Conservation (phyloP, 2,329 filamentous ascomycete species). For the Claviceps cyperi region DNA sequence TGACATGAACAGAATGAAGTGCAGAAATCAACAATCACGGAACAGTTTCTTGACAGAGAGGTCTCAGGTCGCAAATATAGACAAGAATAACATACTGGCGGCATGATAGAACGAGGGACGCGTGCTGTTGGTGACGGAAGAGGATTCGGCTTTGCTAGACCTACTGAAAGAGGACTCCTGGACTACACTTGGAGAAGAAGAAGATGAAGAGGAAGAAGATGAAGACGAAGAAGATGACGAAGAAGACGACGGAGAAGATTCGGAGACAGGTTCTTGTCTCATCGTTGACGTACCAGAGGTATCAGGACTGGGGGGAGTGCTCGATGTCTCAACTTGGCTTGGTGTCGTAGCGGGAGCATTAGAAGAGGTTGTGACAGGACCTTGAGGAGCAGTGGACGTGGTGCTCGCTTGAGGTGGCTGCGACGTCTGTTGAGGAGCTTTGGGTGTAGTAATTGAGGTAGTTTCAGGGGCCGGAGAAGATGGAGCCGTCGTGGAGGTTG, state of each 20-base stretch:
- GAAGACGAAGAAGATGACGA: slow-evolving; percentile 6
- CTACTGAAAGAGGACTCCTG: slow-evolving; percentile 16
- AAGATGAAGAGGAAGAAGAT: slow-evolving; percentile 3
- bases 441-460: neutral
- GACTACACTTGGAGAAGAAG: slow-evolving; percentile 13
- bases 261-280: slow-evolving; percentile 15
- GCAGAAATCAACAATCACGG: neutral
- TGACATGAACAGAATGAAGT: neutral
- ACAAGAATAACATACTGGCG: slow-evolving; percentile 16
- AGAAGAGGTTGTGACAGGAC: neutral
- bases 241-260: slow-evolving; percentile 11
- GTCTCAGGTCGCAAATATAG: no score
- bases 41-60: neutral
- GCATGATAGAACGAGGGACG: slow-evolving; percentile 8
- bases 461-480: neutral
- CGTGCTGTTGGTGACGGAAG: neutral
- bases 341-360: neutral
- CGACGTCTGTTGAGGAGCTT: neutral
- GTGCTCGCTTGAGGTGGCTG: slow-evolving; percentile 1
- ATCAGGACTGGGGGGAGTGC: slow-evolving; percentile 6
- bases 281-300: slow-evolving; percentile 14
- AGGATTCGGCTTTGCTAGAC: slow-evolving; percentile 12
- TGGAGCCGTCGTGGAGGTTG: neutral
- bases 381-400: slow-evolving; percentile 5
- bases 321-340: slow-evolving; percentile 1